phyloP scores from a whole-genome alignment of 106 monocot species.

The Dioscorea dumetorum region DNA sequence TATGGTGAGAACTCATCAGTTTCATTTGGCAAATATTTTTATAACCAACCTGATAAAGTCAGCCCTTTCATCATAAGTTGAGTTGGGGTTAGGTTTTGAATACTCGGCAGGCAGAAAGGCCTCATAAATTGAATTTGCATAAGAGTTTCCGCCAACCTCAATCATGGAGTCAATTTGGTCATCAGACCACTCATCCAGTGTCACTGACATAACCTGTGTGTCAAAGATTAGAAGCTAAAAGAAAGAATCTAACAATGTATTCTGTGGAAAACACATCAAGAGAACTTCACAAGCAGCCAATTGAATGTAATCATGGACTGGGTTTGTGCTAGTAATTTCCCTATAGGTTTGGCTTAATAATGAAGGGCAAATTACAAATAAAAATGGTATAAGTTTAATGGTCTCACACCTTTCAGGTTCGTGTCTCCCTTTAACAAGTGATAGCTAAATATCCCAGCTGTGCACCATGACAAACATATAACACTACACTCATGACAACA shows the following conservation, averaged over 20 bases:
- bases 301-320: too few relatives aligned
- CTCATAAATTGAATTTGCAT: constrained; percentile 76
- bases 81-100: constrained; percentile 44
- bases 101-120: constrained; percentile 60
- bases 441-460: too few relatives aligned
- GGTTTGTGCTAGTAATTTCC: too few relatives aligned
- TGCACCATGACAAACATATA: too few relatives aligned
- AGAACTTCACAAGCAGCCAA: too few relatives aligned
- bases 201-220: constrained; percentile 69
- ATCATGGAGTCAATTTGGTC: constrained; percentile 64
- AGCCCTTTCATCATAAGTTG: constrained; percentile 45
- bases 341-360: too few relatives aligned
- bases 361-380: too few relatives aligned
- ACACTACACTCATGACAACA: too few relatives aligned
- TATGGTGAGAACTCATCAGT: constrained; percentile 1
- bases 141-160: constrained; percentile 74
- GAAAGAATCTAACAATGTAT: not conserved
- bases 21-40: not conserved
- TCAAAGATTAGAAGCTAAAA: not conserved
- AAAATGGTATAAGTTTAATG: too few relatives aligned
- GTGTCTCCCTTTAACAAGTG: too few relatives aligned
- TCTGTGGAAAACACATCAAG: too few relatives aligned
- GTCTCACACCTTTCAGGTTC: too few relatives aligned
- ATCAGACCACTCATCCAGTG: constrained; percentile 80
- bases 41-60: constrained; percentile 55